Evolutionary conservation across 2,329 filamentous ascomycete species (phyloP).

Genomic region (Alternaria sp.): DNA sequence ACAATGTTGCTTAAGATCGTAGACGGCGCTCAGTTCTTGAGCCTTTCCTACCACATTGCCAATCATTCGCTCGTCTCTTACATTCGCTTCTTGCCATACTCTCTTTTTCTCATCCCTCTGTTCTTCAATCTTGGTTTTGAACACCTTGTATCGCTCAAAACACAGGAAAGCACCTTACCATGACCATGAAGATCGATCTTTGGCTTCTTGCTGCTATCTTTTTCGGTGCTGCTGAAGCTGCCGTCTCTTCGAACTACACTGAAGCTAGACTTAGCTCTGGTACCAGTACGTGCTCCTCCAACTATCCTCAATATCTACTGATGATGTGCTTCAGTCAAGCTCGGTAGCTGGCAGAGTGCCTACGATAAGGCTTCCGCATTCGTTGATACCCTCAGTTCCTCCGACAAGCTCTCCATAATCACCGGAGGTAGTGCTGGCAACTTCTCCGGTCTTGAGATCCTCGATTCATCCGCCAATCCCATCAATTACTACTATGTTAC

Average conservation of each 20-base stretch:
- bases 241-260: not conserved
- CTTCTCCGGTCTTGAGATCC: slow-evolving; percentile 12
- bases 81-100: not conserved
- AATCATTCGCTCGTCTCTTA: not conserved
- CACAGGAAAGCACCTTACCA: not conserved
- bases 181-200: not conserved
- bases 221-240: not conserved
- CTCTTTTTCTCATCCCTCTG: not conserved
- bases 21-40: not conserved
- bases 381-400: slow-evolving; percentile 46
- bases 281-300: not conserved
- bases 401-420: slow-evolving; percentile 52
- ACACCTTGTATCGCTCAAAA: not conserved
- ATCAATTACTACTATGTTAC: slow-evolving; percentile 32
- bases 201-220: not conserved
- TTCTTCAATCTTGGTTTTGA: not conserved
- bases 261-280: not conserved
- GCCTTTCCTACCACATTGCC: not conserved
- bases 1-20: not conserved
- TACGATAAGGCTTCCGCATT: slow-evolving; percentile 46
- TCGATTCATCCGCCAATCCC: slow-evolving; percentile 17
- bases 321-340: not conserved
- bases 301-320: not conserved
- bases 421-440: slow-evolving; percentile 25
- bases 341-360: slow-evolving; percentile 23